Evolutionary conservation across 305 asterid genomes (phyloP).

Genomic region (Fraxinus xanthoxyloides): DNA sequence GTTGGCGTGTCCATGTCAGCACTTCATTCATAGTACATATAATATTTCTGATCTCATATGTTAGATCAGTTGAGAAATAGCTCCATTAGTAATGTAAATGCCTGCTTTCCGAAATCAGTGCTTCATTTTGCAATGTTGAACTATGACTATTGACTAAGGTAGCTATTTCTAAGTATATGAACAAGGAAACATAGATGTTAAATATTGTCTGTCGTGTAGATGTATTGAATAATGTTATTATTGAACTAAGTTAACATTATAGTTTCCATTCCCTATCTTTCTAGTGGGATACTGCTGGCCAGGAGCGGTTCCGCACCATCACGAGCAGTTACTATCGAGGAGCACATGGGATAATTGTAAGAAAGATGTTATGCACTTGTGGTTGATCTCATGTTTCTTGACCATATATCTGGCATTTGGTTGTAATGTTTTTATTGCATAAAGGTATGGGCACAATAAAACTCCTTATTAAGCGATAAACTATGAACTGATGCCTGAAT

Average conservation of each 20-base stretch:
- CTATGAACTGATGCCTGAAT: neutral
- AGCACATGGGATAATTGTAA: conserved; percentile 96
- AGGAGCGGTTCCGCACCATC: conserved; percentile 94
- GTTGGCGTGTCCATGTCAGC: neutral
- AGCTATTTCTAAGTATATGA: neutral
- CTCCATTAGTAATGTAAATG: neutral
- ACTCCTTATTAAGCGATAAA: neutral
- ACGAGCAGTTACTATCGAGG: conserved; percentile 98
- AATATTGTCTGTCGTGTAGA: neutral
- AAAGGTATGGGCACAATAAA: neutral
- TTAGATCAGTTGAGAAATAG: neutral
- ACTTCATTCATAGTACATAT: neutral
- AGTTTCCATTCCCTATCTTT: conserved; percentile 20
- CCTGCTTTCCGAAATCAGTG: neutral
- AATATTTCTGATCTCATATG: neutral
- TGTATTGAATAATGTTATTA: neutral
- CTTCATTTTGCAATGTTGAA: neutral
- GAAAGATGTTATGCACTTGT: conserved; percentile 26
- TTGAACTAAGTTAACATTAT: conserved; percentile 10
- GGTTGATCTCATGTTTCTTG: conserved; percentile 17
- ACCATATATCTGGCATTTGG: neutral
- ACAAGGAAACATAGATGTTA: neutral
- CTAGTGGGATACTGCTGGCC: conserved; percentile 99
- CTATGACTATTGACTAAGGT: neutral
- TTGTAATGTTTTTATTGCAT: neutral